Base-by-base conservation (phyloP, 148 eudicot genomes). In the Vaccinium darrowii region DNA sequence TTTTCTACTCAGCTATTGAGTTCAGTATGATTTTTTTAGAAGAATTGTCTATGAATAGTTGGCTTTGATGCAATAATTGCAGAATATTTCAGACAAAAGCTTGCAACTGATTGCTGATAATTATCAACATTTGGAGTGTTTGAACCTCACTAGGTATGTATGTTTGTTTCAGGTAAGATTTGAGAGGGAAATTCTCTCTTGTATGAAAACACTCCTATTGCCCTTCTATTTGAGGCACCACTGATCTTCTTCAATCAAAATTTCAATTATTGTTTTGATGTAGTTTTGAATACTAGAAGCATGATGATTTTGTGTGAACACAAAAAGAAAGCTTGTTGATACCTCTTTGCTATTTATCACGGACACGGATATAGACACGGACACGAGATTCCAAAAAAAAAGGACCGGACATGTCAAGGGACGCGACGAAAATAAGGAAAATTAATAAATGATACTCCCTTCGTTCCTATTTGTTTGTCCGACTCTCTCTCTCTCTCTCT, bases 141-240 rank as follows among this genome's bases (percentile, higher is more conserved):
- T 96, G 88, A 93, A 96, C 86, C 89, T 96, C 79, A 96, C 99
- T 8, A 93, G 99, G 99, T 94, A 87, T 84, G 85, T 78, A 69
- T 25, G 27, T 43, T 47, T 63, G 72, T 19, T 78, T 78, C 52
- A 7, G 51, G n/a, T 58, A 80, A 58, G 56, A 75, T 60, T 65
- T 13, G 5, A 57, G 62, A 18, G 19, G 5, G 47, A 43, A 43
- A 43, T 43, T 43, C 47, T 43, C 47, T 57, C 62, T 16, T 19
- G 62, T 56, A 56, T 56, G 14, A 15, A 13, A 56, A 62, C 69
- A 62, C 69, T 21, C 25, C 10, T 65, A 23, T 23, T 65, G 5
- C 71, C 6, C 5, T 23, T 65, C 71, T 65, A 23, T 65, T 65
- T 13, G 4, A 30, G 14, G 71, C 13, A 0, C 30, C 71, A n/a